Percentiles rank a stretch among this genome's conserved stretches.
Evolutionary conservation across 2,329 filamentous ascomycete species (phyloP).

Genomic region (Neospermospora avenae): DNA sequence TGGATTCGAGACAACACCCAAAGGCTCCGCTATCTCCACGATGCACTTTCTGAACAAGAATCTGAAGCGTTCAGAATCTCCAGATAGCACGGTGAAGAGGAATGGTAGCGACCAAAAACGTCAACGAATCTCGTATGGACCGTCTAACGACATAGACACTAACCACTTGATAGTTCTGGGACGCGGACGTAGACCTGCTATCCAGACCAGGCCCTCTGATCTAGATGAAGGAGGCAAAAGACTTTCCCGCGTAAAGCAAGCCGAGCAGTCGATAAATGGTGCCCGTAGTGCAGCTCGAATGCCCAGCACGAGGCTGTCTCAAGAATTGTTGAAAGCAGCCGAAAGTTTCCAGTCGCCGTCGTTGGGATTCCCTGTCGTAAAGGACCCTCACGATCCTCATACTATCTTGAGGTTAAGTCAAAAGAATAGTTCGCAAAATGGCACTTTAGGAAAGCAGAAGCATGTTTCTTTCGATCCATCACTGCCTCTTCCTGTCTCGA

Average conservation of each 20-base stretch:
- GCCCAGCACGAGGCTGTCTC: conserved; percentile 30
- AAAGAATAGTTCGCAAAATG: conserved; percentile 52
- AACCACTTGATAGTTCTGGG: too few relatives aligned
- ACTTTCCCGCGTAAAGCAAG: neutral
- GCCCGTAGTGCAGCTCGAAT: conserved; percentile 26
- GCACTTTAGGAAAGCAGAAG: conserved; percentile 39
- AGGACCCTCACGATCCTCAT: conserved; percentile 65
- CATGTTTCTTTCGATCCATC: conserved; percentile 37
- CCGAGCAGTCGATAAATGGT: neutral
- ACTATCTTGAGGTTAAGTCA: conserved; percentile 67
- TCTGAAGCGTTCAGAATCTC: neutral
- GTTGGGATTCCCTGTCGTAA: conserved; percentile 71
- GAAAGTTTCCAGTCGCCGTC: conserved; percentile 38
- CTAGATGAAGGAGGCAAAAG: neutral
- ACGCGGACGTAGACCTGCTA: neutral
- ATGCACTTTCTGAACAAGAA: neutral
- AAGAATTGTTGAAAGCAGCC: conserved; percentile 39
- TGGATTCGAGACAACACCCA: neutral
- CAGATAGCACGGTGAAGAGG: neutral
- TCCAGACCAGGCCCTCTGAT: neutral
- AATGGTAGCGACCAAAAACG: neutral
- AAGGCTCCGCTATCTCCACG: too few relatives aligned
- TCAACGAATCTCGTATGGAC: neutral
- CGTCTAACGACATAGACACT: neutral
- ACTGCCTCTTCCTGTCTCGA: conserved; percentile 9